These are phyloP conservation scores for Miamiensis avidus DNA, from an alignment of 169 alveolate genomes.

Conservation along the genomic window DNA sequence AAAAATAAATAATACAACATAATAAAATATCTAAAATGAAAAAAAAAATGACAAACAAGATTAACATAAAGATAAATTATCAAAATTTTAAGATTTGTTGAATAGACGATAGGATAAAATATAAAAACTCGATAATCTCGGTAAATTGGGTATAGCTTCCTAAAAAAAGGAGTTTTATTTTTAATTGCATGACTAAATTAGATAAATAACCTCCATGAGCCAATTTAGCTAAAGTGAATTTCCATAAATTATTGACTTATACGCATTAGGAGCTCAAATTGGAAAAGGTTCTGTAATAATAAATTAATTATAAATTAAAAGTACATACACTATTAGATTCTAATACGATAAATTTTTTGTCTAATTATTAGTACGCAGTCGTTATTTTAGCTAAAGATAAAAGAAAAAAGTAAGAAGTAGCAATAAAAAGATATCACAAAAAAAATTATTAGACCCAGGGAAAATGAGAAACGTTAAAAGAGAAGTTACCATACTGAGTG, in stretches of 20 bases:
- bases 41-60: too few species aligned
- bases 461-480: slow-evolving; percentile 57
- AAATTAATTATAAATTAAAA: background rate
- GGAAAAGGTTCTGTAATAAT: slow-evolving; percentile 11
- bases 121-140: too few species aligned
- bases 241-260: background rate
- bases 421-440: slow-evolving; percentile 79
- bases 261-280: slow-evolving; percentile 13
- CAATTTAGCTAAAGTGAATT: background rate
- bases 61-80: too few species aligned
- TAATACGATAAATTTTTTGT: background rate
- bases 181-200: background rate
- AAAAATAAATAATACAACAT: too few species aligned
- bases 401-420: slow-evolving; percentile 54
- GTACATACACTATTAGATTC: background rate
- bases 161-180: too few species aligned
- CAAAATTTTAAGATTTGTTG: too few species aligned
- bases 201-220: background rate
- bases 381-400: slow-evolving; percentile 51
- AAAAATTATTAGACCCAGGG: slow-evolving; percentile 55
- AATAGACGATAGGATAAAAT: too few species aligned
- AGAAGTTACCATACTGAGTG: slow-evolving; percentile 72
- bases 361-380: slow-evolving; percentile 42
- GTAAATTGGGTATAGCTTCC: too few species aligned
- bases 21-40: too few species aligned